Evolutionary conservation across 768 basidiomycete species (phyloP).

Genomic region (Lactifluus piperatus): DNA sequence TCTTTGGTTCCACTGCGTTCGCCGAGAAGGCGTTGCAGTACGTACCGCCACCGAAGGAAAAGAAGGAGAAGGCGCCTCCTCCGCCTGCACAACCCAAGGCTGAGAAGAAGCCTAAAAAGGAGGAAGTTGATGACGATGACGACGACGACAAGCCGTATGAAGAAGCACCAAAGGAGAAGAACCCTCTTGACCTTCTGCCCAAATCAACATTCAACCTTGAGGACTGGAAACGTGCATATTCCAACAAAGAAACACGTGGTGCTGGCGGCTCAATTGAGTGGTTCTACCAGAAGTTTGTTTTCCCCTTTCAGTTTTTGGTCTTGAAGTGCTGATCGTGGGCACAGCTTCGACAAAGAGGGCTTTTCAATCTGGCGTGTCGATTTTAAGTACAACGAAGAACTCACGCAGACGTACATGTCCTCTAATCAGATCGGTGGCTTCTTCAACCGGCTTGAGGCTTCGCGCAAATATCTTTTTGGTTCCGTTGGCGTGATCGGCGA

Average conservation of each 20-base stretch:
- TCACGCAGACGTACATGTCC: conserved; percentile 91
- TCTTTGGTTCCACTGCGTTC: conserved; percentile 54
- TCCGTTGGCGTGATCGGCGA: conserved; percentile 86
- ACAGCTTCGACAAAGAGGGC: conserved; percentile 78
- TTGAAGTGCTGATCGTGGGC: conserved; percentile 3
- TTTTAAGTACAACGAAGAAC: conserved; percentile 95
- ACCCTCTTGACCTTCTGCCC: conserved; percentile 88
- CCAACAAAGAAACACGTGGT: conserved; percentile 94
- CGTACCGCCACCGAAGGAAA: conserved; percentile 50
- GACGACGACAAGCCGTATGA: conserved; percentile 67
- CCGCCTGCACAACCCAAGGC: conserved; percentile 38
- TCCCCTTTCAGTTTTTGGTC: not conserved
- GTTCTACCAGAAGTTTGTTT: conserved; percentile 90
- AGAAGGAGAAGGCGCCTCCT: conserved; percentile 29
- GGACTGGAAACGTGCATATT: conserved; percentile 97
- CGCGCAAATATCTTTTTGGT: conserved; percentile 93
- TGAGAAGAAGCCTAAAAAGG: conserved; percentile 55
- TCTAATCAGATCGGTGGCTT: conserved; percentile 90
- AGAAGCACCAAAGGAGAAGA: conserved; percentile 85
- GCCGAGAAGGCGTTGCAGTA: conserved; percentile 65
- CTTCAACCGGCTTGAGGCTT: conserved; percentile 97
- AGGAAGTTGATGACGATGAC: conserved; percentile 50
- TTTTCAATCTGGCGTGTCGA: conserved; percentile 89
- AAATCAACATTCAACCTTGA: conserved; percentile 85
- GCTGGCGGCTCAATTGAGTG: conserved; percentile 79